Percentiles rank a stretch among this genome's conserved stretches.
Conservation (phyloP, 2,329 filamentous ascomycete genomes). For the Hymenoscyphus fructigenus region DNA sequence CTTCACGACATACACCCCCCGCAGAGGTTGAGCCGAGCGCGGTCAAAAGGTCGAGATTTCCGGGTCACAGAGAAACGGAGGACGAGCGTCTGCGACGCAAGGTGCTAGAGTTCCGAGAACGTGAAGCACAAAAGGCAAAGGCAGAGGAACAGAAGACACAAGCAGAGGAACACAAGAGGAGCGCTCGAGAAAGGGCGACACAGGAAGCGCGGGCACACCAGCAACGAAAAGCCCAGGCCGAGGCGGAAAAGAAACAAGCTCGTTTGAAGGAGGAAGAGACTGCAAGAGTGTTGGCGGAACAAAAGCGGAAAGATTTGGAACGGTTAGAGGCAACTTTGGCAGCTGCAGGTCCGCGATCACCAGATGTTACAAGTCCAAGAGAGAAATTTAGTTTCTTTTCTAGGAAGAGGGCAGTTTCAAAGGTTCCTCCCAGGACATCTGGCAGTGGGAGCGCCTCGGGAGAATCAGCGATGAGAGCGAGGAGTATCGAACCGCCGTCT, state of each 20-base stretch:
- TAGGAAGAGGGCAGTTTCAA: conserved; percentile 27
- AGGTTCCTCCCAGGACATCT: conserved; percentile 19
- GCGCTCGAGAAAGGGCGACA: background rate
- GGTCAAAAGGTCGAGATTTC: conserved; percentile 1
- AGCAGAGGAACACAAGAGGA: conserved; percentile 6
- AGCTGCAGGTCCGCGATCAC: conserved; percentile 26
- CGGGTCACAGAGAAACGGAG: conserved; percentile 23
- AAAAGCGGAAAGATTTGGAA: conserved; percentile 37
- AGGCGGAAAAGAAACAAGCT: conserved; percentile 17
- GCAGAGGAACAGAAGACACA: conserved; percentile 7
- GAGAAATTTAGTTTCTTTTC: conserved; percentile 36
- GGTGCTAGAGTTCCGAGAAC: conserved; percentile 21
- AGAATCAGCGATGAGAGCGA: conserved; percentile 12
- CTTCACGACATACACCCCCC: conserved; percentile 8
- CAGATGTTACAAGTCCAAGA: conserved; percentile 22
- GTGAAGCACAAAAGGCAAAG: conserved; percentile 17
- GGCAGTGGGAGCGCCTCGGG: conserved; percentile 14
- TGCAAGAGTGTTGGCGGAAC: conserved; percentile 30
- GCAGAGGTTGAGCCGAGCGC: background rate
- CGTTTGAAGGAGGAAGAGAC: conserved; percentile 27
- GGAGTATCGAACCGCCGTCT: conserved; percentile 19
- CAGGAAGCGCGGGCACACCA: conserved; percentile 10
- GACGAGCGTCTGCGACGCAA: conserved; percentile 25
- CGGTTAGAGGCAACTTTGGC: conserved; percentile 34
- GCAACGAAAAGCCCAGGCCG: conserved; percentile 4